Evolutionary conservation across 148 eudicot genomes (phyloP), one percentile per base, ranked within the genome.

Genomic region (Arbutus unedo): DNA sequence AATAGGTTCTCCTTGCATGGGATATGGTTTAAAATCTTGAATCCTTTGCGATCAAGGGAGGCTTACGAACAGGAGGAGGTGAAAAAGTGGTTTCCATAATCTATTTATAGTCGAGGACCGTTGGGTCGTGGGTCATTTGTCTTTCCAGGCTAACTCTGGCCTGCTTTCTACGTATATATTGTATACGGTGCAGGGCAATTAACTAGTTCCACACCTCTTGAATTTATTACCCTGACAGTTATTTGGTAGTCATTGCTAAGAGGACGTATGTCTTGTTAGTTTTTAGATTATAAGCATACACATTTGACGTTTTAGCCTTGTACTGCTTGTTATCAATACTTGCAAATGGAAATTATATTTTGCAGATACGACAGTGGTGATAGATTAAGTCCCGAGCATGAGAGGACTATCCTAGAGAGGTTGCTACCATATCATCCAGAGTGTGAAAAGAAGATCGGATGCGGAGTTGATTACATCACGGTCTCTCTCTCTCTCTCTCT

Each of bases 391-490:
- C 91, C 93, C 84, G 95, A 91, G 83, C 97, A 94, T 87, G 92
- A 96, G 91, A 90, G 81, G 75, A 87, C 92, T 25, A 89, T 96
- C 79, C 76, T 96, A 47, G 92, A 93, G 84, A 94, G 89, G 85
- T 67, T 96, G 85, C 98, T 96, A 85, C 95, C 93, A 13, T 86
- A 84, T 82, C 99, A 96, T 90, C 99, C 99, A 3, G 97, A 91
- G 77, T 91, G 79, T 64, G 94, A 91, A 66, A 87, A 90, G 90
- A 96, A 96, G 91, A 91, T 96, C 44, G 98, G 99, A n/a, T 86
- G 91, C 71, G 99, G 99, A 82, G 87, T 96, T 59, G 95, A 91
- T 86, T 90, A 93, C 88, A 88, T 96, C 81, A 96, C 97, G 80
- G 99, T 96, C 84, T 88, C 55, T 83, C 86, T 84, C 87, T 79